phyloP scores from a whole-genome alignment of 2,329 filamentous ascomycete species.

The Lecanicillium sp. region DNA sequence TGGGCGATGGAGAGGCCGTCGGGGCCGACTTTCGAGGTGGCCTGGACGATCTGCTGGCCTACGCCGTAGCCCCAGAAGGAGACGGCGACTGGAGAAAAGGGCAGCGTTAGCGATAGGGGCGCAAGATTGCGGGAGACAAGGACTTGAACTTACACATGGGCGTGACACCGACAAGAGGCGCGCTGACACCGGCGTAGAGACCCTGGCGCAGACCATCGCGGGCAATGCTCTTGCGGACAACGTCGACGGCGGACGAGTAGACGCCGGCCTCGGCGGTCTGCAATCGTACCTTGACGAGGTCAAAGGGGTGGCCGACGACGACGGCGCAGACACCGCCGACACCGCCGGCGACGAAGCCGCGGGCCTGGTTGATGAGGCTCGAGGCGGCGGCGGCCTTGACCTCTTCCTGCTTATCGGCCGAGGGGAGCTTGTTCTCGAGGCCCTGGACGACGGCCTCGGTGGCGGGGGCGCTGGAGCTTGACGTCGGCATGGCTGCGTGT shows the following conservation, averaged over 20 bases:
- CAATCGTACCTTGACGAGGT: slow-evolving; percentile 93
- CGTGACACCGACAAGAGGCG: slow-evolving; percentile 89
- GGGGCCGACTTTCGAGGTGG: slow-evolving; percentile 55
- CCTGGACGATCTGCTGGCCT: slow-evolving; percentile 79
- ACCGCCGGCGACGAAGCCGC: slow-evolving; percentile 81
- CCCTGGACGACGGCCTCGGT: slow-evolving; percentile 30
- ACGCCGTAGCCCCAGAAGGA: slow-evolving; percentile 87
- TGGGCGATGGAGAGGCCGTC: slow-evolving; percentile 77
- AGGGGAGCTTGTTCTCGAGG: slow-evolving; percentile 30
- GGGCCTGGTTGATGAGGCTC: slow-evolving; percentile 46
- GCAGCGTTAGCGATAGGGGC: neutral
- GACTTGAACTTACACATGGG: slow-evolving; percentile 78
- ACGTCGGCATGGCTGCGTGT: slow-evolving; percentile 13
- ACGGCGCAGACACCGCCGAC: slow-evolving; percentile 94
- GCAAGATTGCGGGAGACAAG: neutral
- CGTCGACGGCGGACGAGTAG: slow-evolving; percentile 84
- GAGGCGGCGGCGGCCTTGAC: slow-evolving; percentile 27
- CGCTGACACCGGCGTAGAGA: slow-evolving; percentile 93
- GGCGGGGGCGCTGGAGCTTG: slow-evolving; percentile 9
- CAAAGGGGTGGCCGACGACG: slow-evolving; percentile 91
- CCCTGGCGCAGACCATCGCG: slow-evolving; percentile 75
- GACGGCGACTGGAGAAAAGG: slow-evolving; percentile 48
- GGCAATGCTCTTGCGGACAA: slow-evolving; percentile 81
- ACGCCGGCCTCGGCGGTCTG: slow-evolving; percentile 94
- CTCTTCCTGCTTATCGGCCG: slow-evolving; percentile 26